A percentile compares a stretch with the other conserved stretches of the same genome.
These are phyloP conservation scores for Dryadomyces quercivorus DNA, from an alignment of 2,329 filamentous ascomycete genomes.

Conservation along the genomic window DNA sequence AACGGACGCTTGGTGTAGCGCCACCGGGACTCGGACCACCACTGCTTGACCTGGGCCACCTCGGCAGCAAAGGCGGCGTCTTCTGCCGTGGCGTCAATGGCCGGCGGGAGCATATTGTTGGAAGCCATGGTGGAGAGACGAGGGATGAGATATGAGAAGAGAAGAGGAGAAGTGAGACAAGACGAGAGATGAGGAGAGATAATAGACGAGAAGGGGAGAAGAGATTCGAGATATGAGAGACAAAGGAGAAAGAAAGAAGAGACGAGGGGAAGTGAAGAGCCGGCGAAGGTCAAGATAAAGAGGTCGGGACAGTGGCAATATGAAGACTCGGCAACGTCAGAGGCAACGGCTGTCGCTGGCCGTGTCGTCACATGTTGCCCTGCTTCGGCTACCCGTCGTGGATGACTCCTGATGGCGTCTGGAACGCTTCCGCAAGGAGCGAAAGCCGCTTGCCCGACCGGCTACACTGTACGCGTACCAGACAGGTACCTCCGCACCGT, in stretches of 20 bases:
- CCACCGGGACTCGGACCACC: conserved; percentile 93
- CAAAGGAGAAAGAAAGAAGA: background rate
- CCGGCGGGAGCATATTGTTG: conserved; percentile 48
- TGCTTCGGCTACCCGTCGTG: background rate
- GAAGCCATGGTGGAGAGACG: conserved; percentile 36
- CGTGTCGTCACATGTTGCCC: conserved; percentile 12
- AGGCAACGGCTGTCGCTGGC: background rate
- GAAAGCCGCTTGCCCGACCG: conserved; percentile 11
- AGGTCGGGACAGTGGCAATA: conserved; percentile 1
- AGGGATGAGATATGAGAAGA: conserved; percentile 1
- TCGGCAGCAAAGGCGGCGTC: conserved; percentile 66
- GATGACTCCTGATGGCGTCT: conserved; percentile 1
- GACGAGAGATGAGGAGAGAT: background rate
- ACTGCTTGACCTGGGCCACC: conserved; percentile 78
- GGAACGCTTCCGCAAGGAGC: background rate
- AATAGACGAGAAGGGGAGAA: no score
- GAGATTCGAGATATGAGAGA: no score
- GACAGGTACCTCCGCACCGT: background rate
- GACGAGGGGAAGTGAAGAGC: conserved; percentile 10
- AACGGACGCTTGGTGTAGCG: conserved; percentile 84
- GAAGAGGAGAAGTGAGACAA: conserved; percentile 6
- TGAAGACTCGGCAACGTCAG: background rate
- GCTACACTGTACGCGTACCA: conserved; percentile 7
- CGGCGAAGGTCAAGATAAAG: no score
- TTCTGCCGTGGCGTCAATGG: conserved; percentile 43